These are phyloP conservation scores for Nepenthes alata DNA, from an alignment of 179 eudicot species.

Conservation along the genomic window DNA sequence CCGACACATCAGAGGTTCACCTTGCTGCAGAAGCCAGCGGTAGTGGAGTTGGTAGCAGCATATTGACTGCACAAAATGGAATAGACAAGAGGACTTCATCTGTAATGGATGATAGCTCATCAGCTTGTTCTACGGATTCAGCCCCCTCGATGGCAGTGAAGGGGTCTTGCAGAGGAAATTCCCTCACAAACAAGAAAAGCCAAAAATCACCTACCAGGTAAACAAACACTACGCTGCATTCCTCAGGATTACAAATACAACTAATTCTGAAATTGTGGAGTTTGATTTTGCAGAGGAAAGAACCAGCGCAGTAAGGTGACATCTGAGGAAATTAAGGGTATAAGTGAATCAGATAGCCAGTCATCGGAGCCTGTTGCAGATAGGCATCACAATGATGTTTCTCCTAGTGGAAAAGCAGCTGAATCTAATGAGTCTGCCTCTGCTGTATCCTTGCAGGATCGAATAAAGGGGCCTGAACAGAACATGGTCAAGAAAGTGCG, in stretches of 20 bases:
- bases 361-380: conserved; percentile 26
- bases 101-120: conserved; percentile 80
- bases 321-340: conserved; percentile 25
- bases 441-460: conserved; percentile 35
- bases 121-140: conserved; percentile 90
- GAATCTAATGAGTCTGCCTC: conserved; percentile 32
- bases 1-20: conserved; percentile 55
- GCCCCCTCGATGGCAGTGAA: conserved; percentile 47
- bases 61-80: conserved; percentile 48
- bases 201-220: conserved; percentile 55
- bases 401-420: conserved; percentile 29
- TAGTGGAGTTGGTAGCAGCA: conserved; percentile 28
- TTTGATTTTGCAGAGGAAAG: conserved; percentile 38
- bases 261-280: background rate
- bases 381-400: conserved; percentile 18
- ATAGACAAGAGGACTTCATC: conserved; percentile 36
- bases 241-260: background rate
- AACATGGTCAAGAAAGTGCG: conserved; percentile 48
- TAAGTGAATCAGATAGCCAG: conserved; percentile 26
- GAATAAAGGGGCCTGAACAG: conserved; percentile 40
- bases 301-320: conserved; percentile 35
- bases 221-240: background rate
- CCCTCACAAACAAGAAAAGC: conserved; percentile 22
- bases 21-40: conserved; percentile 41
- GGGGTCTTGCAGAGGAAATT: conserved; percentile 36